Percentiles rank a stretch among this genome's conserved stretches.
phyloP scores from a whole-genome alignment of 495 filamentous ascomycete species.

The Zalerion maritima region DNA sequence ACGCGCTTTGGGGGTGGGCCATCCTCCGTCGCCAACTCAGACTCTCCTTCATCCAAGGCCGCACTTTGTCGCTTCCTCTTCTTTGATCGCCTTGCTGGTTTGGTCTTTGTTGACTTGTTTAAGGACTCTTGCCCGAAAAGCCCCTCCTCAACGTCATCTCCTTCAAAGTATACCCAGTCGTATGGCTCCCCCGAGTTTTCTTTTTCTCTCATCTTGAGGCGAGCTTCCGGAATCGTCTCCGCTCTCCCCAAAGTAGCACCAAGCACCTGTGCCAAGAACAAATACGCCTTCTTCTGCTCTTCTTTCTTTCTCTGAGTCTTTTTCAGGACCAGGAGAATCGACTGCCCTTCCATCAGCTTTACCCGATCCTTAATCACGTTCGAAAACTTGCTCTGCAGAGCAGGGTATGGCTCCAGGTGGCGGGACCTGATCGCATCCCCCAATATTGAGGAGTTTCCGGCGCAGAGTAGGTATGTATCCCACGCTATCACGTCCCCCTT shows the following conservation, averaged over 20 bases:
- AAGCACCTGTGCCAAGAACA: conserved; percentile 64
- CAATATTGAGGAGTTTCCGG: conserved; percentile 66
- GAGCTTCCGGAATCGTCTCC: conserved; percentile 47
- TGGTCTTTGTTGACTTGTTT: too few relatives aligned
- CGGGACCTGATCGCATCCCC: conserved; percentile 66
- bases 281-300: conserved; percentile 38
- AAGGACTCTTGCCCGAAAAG: conserved; percentile 24
- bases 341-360: conserved; percentile 48
- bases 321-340: conserved; percentile 62
- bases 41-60: too few relatives aligned
- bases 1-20: conserved; percentile 30
- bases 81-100: conserved; percentile 14
- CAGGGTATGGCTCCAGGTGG: conserved; percentile 42
- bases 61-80: conserved; percentile 34
- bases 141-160: conserved; percentile 27
- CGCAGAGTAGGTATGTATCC: conserved; percentile 69
- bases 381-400: conserved; percentile 38
- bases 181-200: conserved; percentile 38
- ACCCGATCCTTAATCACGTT: conserved; percentile 41
- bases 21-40: conserved; percentile 13
- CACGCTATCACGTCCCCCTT: conserved; percentile 51
- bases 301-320: conserved; percentile 50
- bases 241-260: conserved; percentile 58
- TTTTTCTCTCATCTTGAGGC: conserved; percentile 35
- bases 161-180: conserved; percentile 71